Conservation (phyloP, 192 early-diverging fungal species). For the Chytriomyces sp. region DNA sequence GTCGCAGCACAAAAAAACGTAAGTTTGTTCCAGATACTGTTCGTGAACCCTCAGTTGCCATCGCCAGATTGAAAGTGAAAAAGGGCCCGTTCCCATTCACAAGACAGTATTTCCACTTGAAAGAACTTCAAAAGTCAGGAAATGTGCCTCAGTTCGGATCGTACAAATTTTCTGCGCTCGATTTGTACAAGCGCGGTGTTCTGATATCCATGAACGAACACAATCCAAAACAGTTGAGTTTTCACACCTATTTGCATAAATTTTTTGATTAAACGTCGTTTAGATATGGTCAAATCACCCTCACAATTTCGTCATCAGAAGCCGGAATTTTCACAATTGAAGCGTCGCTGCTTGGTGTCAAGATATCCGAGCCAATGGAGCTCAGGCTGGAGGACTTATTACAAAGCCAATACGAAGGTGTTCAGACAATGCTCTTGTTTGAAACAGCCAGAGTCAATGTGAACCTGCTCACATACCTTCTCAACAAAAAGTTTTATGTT, state of each 20-base stretch:
- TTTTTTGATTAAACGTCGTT: neutral
- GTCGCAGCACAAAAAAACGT: slow-evolving; percentile 71
- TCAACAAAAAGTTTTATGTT: slow-evolving; percentile 90
- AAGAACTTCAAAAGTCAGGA: slow-evolving; percentile 79
- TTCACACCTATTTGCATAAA: neutral
- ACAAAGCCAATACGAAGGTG: slow-evolving; percentile 91
- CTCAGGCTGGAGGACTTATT: slow-evolving; percentile 90
- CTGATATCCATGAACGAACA: slow-evolving; percentile 83
- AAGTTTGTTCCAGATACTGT: slow-evolving; percentile 1
- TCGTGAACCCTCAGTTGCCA: neutral
- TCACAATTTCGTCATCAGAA: slow-evolving; percentile 92
- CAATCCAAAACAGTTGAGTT: slow-evolving; percentile 67
- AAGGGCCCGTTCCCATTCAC: slow-evolving; percentile 83
- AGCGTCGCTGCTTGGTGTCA: slow-evolving; percentile 72
- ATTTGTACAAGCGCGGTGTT: slow-evolving; percentile 91
- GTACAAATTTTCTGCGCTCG: slow-evolving; percentile 95
- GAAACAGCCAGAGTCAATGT: slow-evolving; percentile 95
- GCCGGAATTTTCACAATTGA: slow-evolving; percentile 89
- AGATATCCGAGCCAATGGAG: slow-evolving; percentile 68
- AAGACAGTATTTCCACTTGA: slow-evolving; percentile 92
- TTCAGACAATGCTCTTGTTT: slow-evolving; percentile 87
- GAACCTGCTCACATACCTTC: slow-evolving; percentile 90
- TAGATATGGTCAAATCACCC: slow-evolving; percentile 79
- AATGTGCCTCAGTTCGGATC: slow-evolving; percentile 94
- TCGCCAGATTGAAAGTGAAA: slow-evolving; percentile 54